Percentiles rank a stretch among this genome's conserved stretches.
Evolutionary conservation across 768 basidiomycete genomes (phyloP).

Genomic region (Leccinum fibrillosum): DNA sequence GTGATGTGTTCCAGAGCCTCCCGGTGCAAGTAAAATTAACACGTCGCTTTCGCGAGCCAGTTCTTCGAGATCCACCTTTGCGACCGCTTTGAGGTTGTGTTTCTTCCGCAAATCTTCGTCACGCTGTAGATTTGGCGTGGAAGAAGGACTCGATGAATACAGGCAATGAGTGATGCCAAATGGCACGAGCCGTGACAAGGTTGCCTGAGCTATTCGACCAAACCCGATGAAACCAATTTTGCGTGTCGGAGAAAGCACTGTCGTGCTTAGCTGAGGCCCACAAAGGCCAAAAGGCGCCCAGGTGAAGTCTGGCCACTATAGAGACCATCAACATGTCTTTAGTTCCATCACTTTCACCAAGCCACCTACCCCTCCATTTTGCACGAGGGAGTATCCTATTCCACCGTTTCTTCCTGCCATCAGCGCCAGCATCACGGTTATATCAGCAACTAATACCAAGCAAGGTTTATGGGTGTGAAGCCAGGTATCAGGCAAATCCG

Average conservation of each 20-base stretch:
- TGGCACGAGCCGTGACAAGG: slow-evolving; percentile 70
- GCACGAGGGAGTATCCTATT: slow-evolving; percentile 59
- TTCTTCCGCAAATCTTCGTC: slow-evolving; percentile 39
- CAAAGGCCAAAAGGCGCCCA: slow-evolving; percentile 87
- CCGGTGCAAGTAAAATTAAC: slow-evolving; percentile 80
- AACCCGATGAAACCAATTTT: slow-evolving; percentile 93
- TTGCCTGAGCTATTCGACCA: slow-evolving; percentile 88
- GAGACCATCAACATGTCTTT: background rate
- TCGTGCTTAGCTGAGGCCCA: slow-evolving; percentile 74
- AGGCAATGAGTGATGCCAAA: slow-evolving; percentile 78
- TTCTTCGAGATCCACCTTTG: slow-evolving; percentile 58
- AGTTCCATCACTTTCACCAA: background rate
- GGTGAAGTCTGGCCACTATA: slow-evolving; percentile 71
- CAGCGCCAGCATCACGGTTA: slow-evolving; percentile 84
- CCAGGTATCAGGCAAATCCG: background rate
- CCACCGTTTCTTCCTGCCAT: slow-evolving; percentile 89
- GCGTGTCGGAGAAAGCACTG: slow-evolving; percentile 45
- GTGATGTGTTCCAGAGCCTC: slow-evolving; percentile 66
- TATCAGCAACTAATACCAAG: slow-evolving; percentile 74
- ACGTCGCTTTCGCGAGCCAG: slow-evolving; percentile 81
- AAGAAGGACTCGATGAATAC: slow-evolving; percentile 60
- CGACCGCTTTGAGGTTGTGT: slow-evolving; percentile 37
- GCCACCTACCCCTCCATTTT: slow-evolving; percentile 58
- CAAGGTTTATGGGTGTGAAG: background rate
- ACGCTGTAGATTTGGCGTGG: slow-evolving; percentile 38